Conservation (phyloP, 768 basidiomycete genomes). For the Strobilomyces echinocephalus region DNA sequence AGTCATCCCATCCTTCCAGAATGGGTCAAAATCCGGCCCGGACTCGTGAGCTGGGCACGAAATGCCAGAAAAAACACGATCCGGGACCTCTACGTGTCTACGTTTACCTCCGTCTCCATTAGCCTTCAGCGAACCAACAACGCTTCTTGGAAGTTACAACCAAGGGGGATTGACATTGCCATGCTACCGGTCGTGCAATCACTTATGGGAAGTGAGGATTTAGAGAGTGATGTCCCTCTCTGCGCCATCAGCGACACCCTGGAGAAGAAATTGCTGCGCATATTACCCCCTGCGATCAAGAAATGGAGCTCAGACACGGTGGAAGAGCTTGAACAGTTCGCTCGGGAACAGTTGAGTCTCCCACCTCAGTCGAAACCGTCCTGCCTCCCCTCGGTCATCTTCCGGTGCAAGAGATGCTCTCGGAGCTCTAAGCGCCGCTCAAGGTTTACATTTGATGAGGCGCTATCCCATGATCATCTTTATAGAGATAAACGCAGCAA, state of each 20-base stretch:
- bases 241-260: not conserved
- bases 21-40: slow-evolving; percentile 7
- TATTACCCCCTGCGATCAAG: not conserved
- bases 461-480: slow-evolving; percentile 8
- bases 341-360: not conserved
- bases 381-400: slow-evolving; percentile 5
- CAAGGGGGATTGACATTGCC: slow-evolving; percentile 2
- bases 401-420: slow-evolving; percentile 6
- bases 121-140: not conserved
- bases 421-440: not conserved
- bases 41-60: not conserved
- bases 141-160: not conserved
- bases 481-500: not conserved
- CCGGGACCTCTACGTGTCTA: not conserved
- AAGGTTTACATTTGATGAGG: slow-evolving; percentile 3
- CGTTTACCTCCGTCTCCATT: not conserved
- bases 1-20: not conserved
- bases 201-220: not conserved
- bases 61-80: not conserved
- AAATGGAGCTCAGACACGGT: slow-evolving; percentile 10
- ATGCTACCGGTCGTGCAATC: not conserved
- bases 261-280: not conserved
- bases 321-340: slow-evolving; percentile 7
- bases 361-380: slow-evolving; percentile 4
- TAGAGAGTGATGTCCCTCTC: not conserved